Evolutionary conservation across 352 stramenopile species (phyloP), one percentile per base, ranked within the genome.

Genomic region (Globisporangium nagaii): DNA sequence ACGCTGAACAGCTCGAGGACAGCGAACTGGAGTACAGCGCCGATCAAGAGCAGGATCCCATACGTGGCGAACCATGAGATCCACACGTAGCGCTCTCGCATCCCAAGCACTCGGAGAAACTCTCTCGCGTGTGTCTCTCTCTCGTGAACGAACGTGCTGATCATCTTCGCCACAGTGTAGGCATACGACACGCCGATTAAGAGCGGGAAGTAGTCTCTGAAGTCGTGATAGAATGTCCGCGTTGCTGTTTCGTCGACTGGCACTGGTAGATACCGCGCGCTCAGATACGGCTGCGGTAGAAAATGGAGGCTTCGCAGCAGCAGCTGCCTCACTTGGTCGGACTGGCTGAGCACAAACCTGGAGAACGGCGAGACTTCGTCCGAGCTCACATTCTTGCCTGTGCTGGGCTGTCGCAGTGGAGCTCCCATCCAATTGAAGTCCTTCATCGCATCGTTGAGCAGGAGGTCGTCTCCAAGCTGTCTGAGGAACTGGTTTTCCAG

Each of bases 31-130:
- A 84, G 47, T n/a, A 66, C 24, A 15, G 53, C 56, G 15, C 56
- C 65, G n/a, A 79, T 28, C 25, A 67, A 49, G 34, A 84, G 34
- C 3, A 76, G 58, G 4, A 68, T 22, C 13, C 65, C 63, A 51
- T 80, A 76, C 31, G 65, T 75, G 39, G 66, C 28, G 37, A 68
- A 79, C 73, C 73, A 84, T 2, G 70, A 76, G 9, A 67, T 52
- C 28, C 71, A 54, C 41, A 76, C 66, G 32, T 53, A 60, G 22
- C 63, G 63, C 27, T 75, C 63, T 24, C 59, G 63, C 2, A 81
- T 57, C 1, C 70, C 67, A 8, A 75, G 52, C 1, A 73, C 66
- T n/a, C 62, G 69, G 35, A 79, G 58, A 20, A 71, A 54, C 25
- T 73, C 65, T 0, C 68, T 62, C 25, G 56, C 56, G 10, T 56